Evolutionary conservation across 768 basidiomycete genomes (phyloP), one percentile per base, ranked within the genome.

Genomic region (Nidula microcarpa): DNA sequence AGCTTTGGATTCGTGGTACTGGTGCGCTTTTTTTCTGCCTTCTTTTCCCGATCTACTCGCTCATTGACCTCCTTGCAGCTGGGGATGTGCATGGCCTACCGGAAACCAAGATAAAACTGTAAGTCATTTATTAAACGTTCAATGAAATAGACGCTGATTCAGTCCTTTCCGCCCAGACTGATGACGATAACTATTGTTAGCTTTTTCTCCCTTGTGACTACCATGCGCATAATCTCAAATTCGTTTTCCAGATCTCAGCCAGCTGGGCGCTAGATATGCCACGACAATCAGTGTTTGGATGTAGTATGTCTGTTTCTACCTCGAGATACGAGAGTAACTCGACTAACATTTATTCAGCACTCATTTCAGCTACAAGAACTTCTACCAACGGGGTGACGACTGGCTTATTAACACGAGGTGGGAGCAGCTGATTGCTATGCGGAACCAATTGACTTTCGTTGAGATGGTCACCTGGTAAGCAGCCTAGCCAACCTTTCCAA

Each of bases 381-480:
- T 79, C 62, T 74, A 86, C 57, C 84, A 81, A 61, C 78, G 80
- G 14, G 72, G 79, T 14, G 88, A 89, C 61, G 76, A 86, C 63
- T 87, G 84, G 78, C 74, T 88, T 30, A 77, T 87, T 62, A 73
- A 76, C 53, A 78, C 72, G 35, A 82, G 89, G 53, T 91, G 88
- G 89, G 84, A 89, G 56, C 78, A 84, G 56, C 65, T 90, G 39
- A 74, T 89, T 53, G 65, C 66, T 13, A 77, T 85, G 72, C 77
- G 87, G 16, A 72, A 80, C 60, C 57, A 70, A 10, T 55, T 80
- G 10, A 73, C 71, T 0, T 79, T 87, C 58, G 77, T 86, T 37
- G 86, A 90, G 70, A 78, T 90, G 70, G 71, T 83, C 43, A 88
- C 82, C 47, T 91, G 87, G 88, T 78, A 56, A 36, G 68, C 49